phyloP scores from a whole-genome alignment of 1,284 basidiomycete species.

The Crepidotus sp. region DNA sequence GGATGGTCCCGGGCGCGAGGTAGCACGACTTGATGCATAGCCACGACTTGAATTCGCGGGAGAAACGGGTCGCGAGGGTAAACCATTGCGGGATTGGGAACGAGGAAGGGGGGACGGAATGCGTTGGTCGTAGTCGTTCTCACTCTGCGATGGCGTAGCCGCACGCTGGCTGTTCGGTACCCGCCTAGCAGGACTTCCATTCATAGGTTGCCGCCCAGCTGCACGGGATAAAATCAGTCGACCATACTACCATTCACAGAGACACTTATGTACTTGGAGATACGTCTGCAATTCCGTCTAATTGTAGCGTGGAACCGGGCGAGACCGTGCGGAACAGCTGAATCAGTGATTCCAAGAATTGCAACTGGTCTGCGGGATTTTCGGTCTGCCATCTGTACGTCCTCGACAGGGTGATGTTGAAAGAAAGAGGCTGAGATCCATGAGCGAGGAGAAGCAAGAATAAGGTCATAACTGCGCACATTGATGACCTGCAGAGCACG shows the following conservation, averaged over 20 bases:
- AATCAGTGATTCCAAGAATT: constrained; percentile 63
- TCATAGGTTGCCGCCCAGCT: constrained; percentile 20
- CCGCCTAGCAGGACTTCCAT: constrained; percentile 6
- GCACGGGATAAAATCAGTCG: constrained; percentile 14
- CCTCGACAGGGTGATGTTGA: constrained; percentile 77
- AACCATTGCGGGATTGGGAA: constrained; percentile 19
- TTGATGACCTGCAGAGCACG: constrained; percentile 67
- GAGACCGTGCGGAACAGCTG: constrained; percentile 62
- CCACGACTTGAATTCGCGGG: constrained; percentile 25
- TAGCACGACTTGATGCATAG: constrained; percentile 19
- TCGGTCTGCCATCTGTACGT: constrained; percentile 87
- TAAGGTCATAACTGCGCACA: constrained; percentile 39
- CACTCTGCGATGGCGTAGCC: constrained; percentile 14
- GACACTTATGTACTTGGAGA: constrained; percentile 22
- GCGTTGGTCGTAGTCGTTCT: constrained; percentile 17
- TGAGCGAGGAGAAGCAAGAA: constrained; percentile 4
- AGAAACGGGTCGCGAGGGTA: constrained; percentile 30
- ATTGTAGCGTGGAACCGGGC: constrained; percentile 37
- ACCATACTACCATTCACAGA: not conserved
- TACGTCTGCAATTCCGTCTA: constrained; percentile 44
- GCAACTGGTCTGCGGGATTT: constrained; percentile 56
- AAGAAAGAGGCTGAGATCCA: constrained; percentile 45
- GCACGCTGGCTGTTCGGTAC: constrained; percentile 5
- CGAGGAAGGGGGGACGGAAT: constrained; percentile 19
- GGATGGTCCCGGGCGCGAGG: constrained; percentile 22